Conservation (phyloP, 495 filamentous ascomycete genomes). For the Schizothecium vesticola region DNA sequence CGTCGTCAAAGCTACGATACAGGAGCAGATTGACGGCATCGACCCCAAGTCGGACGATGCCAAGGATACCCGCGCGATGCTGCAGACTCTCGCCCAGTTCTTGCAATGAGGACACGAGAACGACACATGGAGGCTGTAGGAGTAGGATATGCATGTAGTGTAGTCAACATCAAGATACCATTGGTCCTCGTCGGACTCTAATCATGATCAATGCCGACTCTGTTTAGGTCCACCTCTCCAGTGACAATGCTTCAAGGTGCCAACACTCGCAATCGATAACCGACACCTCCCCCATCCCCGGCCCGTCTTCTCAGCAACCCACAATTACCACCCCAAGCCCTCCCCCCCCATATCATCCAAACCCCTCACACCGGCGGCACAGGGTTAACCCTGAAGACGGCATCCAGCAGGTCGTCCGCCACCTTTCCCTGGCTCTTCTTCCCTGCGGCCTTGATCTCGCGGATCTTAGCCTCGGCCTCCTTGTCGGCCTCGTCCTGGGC, state of each 20-base stretch:
- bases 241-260: neutral
- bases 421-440: slow-evolving; percentile 74
- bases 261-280: neutral
- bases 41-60: slow-evolving; percentile 49
- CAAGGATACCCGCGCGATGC: slow-evolving; percentile 64
- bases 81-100: slow-evolving; percentile 60
- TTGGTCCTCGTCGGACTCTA: slow-evolving; percentile 1
- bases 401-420: slow-evolving; percentile 69
- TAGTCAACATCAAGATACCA: slow-evolving; percentile 24
- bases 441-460: slow-evolving; percentile 75
- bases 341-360: neutral
- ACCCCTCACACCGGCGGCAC: slow-evolving; percentile 2
- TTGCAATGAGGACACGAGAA: slow-evolving; percentile 32
- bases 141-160: slow-evolving; percentile 5
- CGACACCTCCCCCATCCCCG: neutral
- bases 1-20: slow-evolving; percentile 60
- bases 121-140: neutral
- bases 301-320: neutral
- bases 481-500: slow-evolving; percentile 80
- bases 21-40: slow-evolving; percentile 62
- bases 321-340: neutral
- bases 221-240: neutral
- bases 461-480: slow-evolving; percentile 74
- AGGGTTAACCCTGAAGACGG: slow-evolving; percentile 51
- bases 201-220: slow-evolving; percentile 1